Evolutionary conservation across 2,329 filamentous ascomycete species (phyloP), one percentile per base, ranked within the genome.

Genomic region (Penicillium sp.): DNA sequence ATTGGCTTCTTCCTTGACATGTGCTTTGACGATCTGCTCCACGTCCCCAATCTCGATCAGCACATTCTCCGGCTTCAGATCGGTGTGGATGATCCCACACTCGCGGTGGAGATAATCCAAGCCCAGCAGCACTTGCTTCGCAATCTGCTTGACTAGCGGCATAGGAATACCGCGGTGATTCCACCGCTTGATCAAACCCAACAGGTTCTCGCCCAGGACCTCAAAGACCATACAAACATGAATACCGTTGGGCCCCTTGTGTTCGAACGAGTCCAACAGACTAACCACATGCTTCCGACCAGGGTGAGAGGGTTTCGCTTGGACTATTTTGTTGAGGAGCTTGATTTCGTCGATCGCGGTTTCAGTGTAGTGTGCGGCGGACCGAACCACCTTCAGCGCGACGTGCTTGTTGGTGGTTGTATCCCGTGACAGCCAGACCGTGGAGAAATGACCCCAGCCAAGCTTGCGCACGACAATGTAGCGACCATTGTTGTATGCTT

Each of bases 141-240:
- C 95, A 75, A 99, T 99, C 74, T 97, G 94, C 80, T 97, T 97
- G 72, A 97, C 94, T 15, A 99, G 82, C 16, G 90, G 85, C 87
- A 96, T 96, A 41, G 94, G 94, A 55, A 99, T 97, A 46, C 94
- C 94, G 57, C 94, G 85, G 74, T 97, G 94, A 73, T 97, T 97
- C 92, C 93, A 97, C 67, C 90, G 87, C 84, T 97, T 97, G 81
- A 99, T 97, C 70, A 99, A 77, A 27, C 94, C 93, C 50, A 97
- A 79, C 60, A 97, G 77, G 70, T 97, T 97, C 81, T 97, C 92
- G 51, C 94, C 94, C 54, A 99, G 77, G 4, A 99, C 94, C 74
- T 99, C 94, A 67, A 99, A 99, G 8, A 99, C 94, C 93, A 99
- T 97, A 79, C 94, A 99, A 56, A 97, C 91, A 70, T 99, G 94